Evolutionary conservation across 2,329 filamentous ascomycete genomes (phyloP), one percentile per base, ranked within the genome.

Genomic region (Basipetospora chlamydospora): DNA sequence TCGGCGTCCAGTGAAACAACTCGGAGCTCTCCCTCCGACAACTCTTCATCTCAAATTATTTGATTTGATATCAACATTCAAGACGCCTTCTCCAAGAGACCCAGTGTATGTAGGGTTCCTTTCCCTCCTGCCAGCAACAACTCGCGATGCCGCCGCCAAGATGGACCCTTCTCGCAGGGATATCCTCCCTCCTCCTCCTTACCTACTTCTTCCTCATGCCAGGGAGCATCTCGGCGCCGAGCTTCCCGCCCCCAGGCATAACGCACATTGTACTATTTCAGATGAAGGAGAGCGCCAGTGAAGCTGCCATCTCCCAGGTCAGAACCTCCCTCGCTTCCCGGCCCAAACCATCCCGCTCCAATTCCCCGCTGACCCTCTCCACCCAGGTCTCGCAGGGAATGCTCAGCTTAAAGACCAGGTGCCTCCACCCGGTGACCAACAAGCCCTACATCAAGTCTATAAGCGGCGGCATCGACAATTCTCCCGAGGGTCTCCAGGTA

Each of bases 181-280:
- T 26, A 7, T 32, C 6, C 13, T 40, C 26, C 10, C 18, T 20
- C 13, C 26, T 37, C 6, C 34, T 30, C 23, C 21, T 34, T 9
- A 10, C 23, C 20, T 34, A 26, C 21, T 6, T n/a, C 21, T 25
- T 13, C 21, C 2, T 38, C 33, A 13, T n/a, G n/a, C n/a, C n/a
- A n/a, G n/a, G n/a, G n/a, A n/a, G 29, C 33, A 17, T 41, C 12
- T 28, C n/a, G 11, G 17, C 33, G 13, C 26, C 32, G 22, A 16
- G 35, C 26, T 28, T 32, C 28, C 29, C 33, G 8, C 28, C 20
- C 12, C 33, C 20, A 15, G 22, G n/a, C 10, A 21, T 37, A 13
- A 37, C 71, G 18, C 78, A 82, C 50, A 65, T 82, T 38, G 75
- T 81, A 5, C 58, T 80, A 20, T 76, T 81, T 46, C 63, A 73